phyloP scores from a whole-genome alignment of 768 basidiomycete species.

The Chalciporus chontae region DNA sequence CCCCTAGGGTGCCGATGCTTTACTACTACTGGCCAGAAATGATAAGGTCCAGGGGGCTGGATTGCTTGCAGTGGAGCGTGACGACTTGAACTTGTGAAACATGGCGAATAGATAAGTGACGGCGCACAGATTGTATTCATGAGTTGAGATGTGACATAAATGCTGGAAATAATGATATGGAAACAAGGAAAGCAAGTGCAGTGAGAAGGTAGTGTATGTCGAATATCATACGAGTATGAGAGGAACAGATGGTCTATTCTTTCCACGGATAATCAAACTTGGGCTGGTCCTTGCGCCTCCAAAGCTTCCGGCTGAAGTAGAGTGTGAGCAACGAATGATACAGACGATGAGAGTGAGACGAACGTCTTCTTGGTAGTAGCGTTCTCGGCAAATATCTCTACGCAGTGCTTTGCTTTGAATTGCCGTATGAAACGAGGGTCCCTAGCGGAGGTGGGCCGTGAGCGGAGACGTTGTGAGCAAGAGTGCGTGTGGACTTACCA shows the following conservation, averaged over 20 bases:
- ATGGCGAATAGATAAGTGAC: too few species aligned
- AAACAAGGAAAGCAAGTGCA: not conserved
- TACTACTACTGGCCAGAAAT: too few species aligned
- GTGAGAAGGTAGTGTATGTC: too few species aligned
- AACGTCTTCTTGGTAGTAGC: constrained; percentile 87
- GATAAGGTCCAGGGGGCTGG: too few species aligned
- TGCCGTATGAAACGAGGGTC: constrained; percentile 94
- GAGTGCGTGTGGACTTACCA: constrained; percentile 53
- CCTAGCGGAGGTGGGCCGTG: constrained; percentile 40
- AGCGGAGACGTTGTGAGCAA: not conserved
- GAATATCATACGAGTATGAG: too few species aligned
- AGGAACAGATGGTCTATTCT: constrained; percentile 41
- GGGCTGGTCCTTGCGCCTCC: constrained; percentile 82
- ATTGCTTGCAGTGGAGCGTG: too few species aligned
- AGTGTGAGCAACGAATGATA: constrained; percentile 3
- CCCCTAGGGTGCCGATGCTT: too few species aligned
- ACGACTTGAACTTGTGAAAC: too few species aligned
- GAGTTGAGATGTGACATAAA: not conserved
- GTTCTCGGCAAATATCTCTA: constrained; percentile 87
- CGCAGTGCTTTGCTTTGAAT: constrained; percentile 81
- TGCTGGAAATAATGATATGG: not conserved
- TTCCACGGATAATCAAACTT: constrained; percentile 89
- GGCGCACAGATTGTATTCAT: too few species aligned
- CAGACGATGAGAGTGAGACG: constrained; percentile 26
- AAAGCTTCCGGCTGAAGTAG: constrained; percentile 74